A percentile compares a stretch with the other conserved stretches of the same genome.
Conservation (phyloP, 2,329 filamentous ascomycete species). For the Podosphaera aphanis region DNA sequence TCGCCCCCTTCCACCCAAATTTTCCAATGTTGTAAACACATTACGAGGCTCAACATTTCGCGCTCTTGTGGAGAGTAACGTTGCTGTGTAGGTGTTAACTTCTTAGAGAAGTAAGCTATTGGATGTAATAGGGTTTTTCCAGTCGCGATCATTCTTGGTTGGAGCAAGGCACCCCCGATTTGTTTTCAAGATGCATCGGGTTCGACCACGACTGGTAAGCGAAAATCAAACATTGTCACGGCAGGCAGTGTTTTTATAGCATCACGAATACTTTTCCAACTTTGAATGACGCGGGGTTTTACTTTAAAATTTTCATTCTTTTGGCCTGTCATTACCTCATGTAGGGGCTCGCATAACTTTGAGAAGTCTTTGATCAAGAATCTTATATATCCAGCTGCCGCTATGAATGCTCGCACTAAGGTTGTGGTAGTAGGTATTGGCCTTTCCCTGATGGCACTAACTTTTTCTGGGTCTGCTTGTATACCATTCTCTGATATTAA, state of each 20-base stretch:
- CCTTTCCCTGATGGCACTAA: neutral
- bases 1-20: constrained; percentile 1
- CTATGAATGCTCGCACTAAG: neutral
- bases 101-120: neutral
- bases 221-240: neutral
- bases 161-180: neutral
- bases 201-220: neutral
- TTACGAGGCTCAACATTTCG: neutral
- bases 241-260: neutral
- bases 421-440: neutral
- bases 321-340: neutral
- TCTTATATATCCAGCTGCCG: neutral
- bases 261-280: neutral
- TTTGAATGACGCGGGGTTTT: neutral
- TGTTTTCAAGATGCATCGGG: neutral
- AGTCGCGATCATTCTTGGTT: neutral
- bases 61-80: neutral
- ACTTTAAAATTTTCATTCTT: neutral
- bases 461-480: neutral
- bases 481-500: neutral
- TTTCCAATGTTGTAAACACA: constrained; percentile 1
- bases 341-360: neutral
- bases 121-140: neutral
- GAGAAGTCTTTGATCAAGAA: neutral
- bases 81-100: neutral